Conservation (phyloP, 495 filamentous ascomycete genomes). For the Polyplosphaeria fusca region DNA sequence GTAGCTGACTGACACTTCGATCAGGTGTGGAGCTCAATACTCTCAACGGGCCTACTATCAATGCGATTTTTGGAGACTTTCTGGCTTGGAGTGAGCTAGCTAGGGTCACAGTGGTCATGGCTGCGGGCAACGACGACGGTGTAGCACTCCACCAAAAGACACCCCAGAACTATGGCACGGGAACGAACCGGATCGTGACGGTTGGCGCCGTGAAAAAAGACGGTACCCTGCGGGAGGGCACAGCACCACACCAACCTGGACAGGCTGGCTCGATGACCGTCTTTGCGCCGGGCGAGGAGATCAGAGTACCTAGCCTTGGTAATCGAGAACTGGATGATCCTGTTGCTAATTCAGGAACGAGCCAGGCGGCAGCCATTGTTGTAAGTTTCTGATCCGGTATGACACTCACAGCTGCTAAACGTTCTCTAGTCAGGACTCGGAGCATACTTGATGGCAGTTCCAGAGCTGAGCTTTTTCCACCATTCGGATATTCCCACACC, state of each 20-base stretch:
- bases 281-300: not conserved
- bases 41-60: no score
- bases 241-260: not conserved
- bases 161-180: conserved; percentile 1
- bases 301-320: not conserved
- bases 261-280: not conserved
- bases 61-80: no score
- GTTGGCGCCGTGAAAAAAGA: conserved; percentile 1
- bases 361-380: conserved; percentile 1
- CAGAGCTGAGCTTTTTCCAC: not conserved
- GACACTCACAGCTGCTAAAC: no score
- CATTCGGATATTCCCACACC: not conserved
- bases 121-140: not conserved
- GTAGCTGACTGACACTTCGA: no score
- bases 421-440: not conserved
- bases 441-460: not conserved
- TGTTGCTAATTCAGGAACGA: not conserved
- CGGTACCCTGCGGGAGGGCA: not conserved
- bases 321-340: not conserved
- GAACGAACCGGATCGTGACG: not conserved
- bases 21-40: no score
- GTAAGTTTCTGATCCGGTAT: not conserved
- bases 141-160: not conserved
- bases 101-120: not conserved
- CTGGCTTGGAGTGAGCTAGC: not conserved